These are phyloP conservation scores for Pichia sp. DNA, from an alignment of 1,139 yeast genomes.

Conservation along the genomic window DNA sequence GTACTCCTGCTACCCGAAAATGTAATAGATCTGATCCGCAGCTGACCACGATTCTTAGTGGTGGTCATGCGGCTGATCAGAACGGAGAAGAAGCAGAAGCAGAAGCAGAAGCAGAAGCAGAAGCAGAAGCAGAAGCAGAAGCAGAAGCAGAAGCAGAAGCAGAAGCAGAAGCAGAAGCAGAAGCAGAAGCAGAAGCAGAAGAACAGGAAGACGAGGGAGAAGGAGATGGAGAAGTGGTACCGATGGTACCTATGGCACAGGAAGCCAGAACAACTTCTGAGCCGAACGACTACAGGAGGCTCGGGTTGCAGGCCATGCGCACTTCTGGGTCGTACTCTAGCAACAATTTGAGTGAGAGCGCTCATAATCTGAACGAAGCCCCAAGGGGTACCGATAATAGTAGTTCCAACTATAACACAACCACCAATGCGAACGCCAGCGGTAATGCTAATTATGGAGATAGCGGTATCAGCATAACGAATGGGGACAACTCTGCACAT, in stretches of 20 bases:
- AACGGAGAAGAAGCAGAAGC: neutral
- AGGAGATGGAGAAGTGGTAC: too few species aligned
- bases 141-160: too few species aligned
- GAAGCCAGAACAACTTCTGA: neutral
- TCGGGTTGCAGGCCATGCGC: neutral
- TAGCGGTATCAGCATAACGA: conserved; percentile 7
- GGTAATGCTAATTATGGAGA: neutral
- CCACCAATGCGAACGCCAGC: too few species aligned
- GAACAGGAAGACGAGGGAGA: neutral
- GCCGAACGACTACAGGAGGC: neutral
- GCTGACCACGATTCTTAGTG: conserved; percentile 1
- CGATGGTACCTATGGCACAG: too few species aligned
- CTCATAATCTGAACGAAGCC: neutral
- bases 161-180: too few species aligned
- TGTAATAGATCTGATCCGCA: conserved; percentile 1
- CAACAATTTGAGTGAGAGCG: too few species aligned
- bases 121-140: too few species aligned
- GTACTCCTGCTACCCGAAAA: neutral
- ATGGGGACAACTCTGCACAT: conserved; percentile 18
- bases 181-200: neutral
- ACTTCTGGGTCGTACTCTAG: neutral
- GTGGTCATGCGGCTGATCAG: neutral
- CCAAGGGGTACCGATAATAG: neutral
- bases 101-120: too few species aligned
- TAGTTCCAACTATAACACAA: neutral